Base-by-base conservation (phyloP, 352 stramenopile genomes). In the Plasmopara muralis region DNA sequence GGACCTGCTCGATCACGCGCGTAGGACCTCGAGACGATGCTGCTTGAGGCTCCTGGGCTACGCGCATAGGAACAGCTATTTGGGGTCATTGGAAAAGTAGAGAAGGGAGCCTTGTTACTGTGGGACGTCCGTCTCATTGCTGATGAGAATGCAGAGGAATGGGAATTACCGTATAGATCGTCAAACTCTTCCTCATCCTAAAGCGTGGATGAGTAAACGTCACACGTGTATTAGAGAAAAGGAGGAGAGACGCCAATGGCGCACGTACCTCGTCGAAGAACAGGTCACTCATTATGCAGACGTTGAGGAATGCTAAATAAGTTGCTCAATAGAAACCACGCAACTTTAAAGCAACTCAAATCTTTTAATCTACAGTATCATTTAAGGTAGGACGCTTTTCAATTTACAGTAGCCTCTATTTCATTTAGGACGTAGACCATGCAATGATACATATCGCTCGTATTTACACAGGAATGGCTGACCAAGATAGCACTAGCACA, bases 121-220 rank as follows among this genome's bases (percentile, higher is more conserved):
- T 33, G 62, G 16, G 14, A 29, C 47, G 61, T 50, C 1, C 4
- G 42, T 28, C 16, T 47, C 31, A 45, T 16, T 46, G 28, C 15
- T 6, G 29, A 34, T 28, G 56, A 56, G 15, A 41, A 31, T 8
- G 51, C 25, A 7, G 58, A 43, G 5, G 47, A 48, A 29, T 44
- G 56, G 1, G 62, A 48, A 45, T 68, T 62, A 39, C 53, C 69
- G 42, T 89, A 89, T 43, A 87, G 65, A 70, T 90, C 79, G 47
- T 87, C 79, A 45, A 90, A 90, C 52, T 84, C 79, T 13, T 69
- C 77, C 53, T 84, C 73, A 64, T 88, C 79, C 67, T 90, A 57
- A 3, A 18, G 50, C 8, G 29, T 45, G 47, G 53, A 7, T 14
- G 35, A 28, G 9, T 6, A 20, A 40, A 10, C 55, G 55, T 47